Evolutionary conservation across 441 rosid genomes (phyloP).

Genomic region (Gossypium lobatum): DNA sequence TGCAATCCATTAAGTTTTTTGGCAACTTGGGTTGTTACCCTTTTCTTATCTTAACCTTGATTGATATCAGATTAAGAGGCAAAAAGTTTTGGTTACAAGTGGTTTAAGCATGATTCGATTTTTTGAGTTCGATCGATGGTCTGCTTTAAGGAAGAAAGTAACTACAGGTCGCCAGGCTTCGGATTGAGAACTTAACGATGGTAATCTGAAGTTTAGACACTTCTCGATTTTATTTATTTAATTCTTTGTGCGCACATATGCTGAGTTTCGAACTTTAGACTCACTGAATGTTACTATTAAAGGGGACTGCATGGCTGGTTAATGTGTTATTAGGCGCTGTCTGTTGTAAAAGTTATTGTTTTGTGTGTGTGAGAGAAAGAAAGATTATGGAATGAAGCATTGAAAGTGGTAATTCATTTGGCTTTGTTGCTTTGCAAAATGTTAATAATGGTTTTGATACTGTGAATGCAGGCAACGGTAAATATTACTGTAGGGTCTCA

Average conservation of each 20-base stretch:
- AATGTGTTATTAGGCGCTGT: no score
- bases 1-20: neutral
- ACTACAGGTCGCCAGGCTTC: conserved; percentile 16
- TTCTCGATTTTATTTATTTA: neutral
- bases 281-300: no score
- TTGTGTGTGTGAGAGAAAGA: no score
- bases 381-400: no score
- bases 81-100: neutral
- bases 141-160: conserved; percentile 13
- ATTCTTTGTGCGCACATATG: neutral
- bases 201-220: conserved; percentile 13
- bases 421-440: neutral
- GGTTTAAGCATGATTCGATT: conserved; percentile 15
- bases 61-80: neutral
- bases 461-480: conserved; percentile 64
- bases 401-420: no score
- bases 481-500: conserved; percentile 86
- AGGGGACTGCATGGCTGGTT: no score
- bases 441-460: conserved; percentile 15
- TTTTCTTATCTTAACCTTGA: neutral
- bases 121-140: conserved; percentile 2
- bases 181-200: conserved; percentile 30
- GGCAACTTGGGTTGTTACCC: conserved; percentile 6
- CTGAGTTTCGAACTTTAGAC: no score
- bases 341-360: no score